A percentile compares a stretch with the other conserved stretches of the same genome.
Conservation (phyloP, 2,329 filamentous ascomycete genomes). For the Zymoseptoria ardabiliae region DNA sequence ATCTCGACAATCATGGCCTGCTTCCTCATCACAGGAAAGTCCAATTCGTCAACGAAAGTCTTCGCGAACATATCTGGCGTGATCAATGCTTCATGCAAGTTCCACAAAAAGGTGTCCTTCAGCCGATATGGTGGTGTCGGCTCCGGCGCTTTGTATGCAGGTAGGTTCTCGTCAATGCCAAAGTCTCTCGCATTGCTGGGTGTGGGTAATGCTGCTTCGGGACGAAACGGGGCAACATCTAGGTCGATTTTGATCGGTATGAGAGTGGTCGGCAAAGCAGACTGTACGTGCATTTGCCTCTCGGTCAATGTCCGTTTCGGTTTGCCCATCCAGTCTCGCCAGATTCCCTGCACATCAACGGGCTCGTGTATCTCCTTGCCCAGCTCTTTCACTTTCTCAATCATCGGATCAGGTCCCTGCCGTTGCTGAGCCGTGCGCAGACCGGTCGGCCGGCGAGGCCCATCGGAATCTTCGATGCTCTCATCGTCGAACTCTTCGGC, state of each 20-base stretch:
- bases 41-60: slow-evolving; percentile 81
- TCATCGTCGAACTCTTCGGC: slow-evolving; percentile 92
- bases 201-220: slow-evolving; percentile 56
- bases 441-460: slow-evolving; percentile 63
- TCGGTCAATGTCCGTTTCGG: slow-evolving; percentile 47
- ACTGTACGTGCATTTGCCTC: slow-evolving; percentile 56
- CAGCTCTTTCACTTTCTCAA: slow-evolving; percentile 59
- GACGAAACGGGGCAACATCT: slow-evolving; percentile 73
- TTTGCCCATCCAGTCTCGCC: slow-evolving; percentile 92
- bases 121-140: slow-evolving; percentile 76
- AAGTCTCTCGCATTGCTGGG: slow-evolving; percentile 52
- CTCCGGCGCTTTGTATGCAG: slow-evolving; percentile 74
- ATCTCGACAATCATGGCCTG: slow-evolving; percentile 67
- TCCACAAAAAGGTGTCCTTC: slow-evolving; percentile 96
- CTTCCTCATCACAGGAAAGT: slow-evolving; percentile 66
- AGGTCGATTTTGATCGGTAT: slow-evolving; percentile 96
- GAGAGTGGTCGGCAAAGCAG: slow-evolving; percentile 75
- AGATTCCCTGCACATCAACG: slow-evolving; percentile 81
- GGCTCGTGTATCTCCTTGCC: slow-evolving; percentile 75
- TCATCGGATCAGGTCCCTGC: slow-evolving; percentile 56
- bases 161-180: slow-evolving; percentile 61
- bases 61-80: slow-evolving; percentile 96
- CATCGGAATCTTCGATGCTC: slow-evolving; percentile 68
- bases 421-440: slow-evolving; percentile 68
- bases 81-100: slow-evolving; percentile 85